Evolutionary conservation across 2,329 filamentous ascomycete genomes (phyloP).

Genomic region (Alternaria conjuncta): DNA sequence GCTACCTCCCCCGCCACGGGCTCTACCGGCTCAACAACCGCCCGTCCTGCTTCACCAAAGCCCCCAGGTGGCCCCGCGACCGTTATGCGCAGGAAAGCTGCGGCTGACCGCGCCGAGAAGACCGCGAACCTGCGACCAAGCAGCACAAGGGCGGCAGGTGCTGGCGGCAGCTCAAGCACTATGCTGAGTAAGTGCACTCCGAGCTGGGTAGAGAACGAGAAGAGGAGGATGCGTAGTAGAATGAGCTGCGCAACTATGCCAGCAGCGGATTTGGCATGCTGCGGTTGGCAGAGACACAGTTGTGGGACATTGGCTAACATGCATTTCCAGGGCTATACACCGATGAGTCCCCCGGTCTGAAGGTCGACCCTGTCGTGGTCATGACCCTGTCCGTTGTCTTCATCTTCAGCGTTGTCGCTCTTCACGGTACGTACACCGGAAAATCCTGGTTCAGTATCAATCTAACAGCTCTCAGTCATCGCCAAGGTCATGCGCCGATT

Average conservation of each 20-base stretch:
- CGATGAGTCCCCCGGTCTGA: conserved; percentile 94
- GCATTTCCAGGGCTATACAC: conserved; percentile 81
- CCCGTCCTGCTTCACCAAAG: conserved; percentile 83
- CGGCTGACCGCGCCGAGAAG: conserved; percentile 97
- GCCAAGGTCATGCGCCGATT: conserved; percentile 94
- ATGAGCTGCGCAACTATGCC: not conserved
- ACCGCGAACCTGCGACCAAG: conserved; percentile 90
- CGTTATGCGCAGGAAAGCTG: conserved; percentile 91
- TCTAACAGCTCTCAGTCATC: conserved; percentile 69
- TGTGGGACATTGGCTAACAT: conserved; percentile 20
- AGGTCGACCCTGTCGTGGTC: conserved; percentile 97
- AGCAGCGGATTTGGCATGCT: not conserved
- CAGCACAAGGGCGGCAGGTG: conserved; percentile 91
- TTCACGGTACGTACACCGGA: conserved; percentile 77
- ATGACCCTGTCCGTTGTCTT: conserved; percentile 96
- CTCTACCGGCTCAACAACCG: conserved; percentile 70
- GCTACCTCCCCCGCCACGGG: conserved; percentile 46
- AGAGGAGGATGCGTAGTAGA: not conserved
- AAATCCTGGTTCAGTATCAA: not conserved
- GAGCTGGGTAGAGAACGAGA: not conserved
- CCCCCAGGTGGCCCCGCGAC: conserved; percentile 94
- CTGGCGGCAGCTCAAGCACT: conserved; percentile 94
- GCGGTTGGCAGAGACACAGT: not conserved
- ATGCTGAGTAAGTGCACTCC: conserved; percentile 81
- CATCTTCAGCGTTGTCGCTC: conserved; percentile 96